These are phyloP conservation scores for Pilobolus umbonatus DNA, from an alignment of 192 early-diverging fungal genomes.

Conservation along the genomic window DNA sequence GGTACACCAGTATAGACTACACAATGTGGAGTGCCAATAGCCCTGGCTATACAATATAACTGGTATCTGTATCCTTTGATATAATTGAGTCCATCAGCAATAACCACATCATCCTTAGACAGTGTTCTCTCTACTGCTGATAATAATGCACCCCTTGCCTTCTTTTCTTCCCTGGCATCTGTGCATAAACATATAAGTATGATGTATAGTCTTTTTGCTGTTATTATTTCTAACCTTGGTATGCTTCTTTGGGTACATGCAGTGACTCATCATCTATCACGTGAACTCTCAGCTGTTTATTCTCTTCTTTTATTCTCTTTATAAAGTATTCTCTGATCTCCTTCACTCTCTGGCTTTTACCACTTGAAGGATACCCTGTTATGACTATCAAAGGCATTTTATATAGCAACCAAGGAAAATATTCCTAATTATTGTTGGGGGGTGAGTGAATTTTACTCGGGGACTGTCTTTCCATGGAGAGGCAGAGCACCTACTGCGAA, in stretches of 20 bases:
- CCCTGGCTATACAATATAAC: conserved; percentile 84
- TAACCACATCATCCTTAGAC: conserved; percentile 80
- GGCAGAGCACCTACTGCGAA: too few relatives aligned
- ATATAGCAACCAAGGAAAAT: too few relatives aligned
- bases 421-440: too few relatives aligned
- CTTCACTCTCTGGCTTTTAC: conserved; percentile 79
- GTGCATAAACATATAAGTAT: neutral
- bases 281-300: conserved; percentile 46
- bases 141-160: conserved; percentile 74
- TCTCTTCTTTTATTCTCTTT: conserved; percentile 29
- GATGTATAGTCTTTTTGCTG: neutral
- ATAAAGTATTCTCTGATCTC: conserved; percentile 62
- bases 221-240: conserved; percentile 47
- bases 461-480: too few relatives aligned
- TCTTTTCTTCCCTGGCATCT: conserved; percentile 75
- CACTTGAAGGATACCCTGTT: conserved; percentile 83
- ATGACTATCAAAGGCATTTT: conserved; percentile 90
- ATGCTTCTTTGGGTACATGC: conserved; percentile 55
- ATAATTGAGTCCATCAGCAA: conserved; percentile 94
- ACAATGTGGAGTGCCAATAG: conserved; percentile 83
- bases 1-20: conserved; percentile 68
- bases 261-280: conserved; percentile 79
- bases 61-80: conserved; percentile 99
- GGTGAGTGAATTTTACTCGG: too few relatives aligned
- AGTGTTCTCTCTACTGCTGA: conserved; percentile 87